Percentiles rank a stretch among this genome's conserved stretches.
These are phyloP conservation scores for Blastobotrys mokoenaii DNA, from an alignment of 805 yeast genomes.

Conservation along the genomic window DNA sequence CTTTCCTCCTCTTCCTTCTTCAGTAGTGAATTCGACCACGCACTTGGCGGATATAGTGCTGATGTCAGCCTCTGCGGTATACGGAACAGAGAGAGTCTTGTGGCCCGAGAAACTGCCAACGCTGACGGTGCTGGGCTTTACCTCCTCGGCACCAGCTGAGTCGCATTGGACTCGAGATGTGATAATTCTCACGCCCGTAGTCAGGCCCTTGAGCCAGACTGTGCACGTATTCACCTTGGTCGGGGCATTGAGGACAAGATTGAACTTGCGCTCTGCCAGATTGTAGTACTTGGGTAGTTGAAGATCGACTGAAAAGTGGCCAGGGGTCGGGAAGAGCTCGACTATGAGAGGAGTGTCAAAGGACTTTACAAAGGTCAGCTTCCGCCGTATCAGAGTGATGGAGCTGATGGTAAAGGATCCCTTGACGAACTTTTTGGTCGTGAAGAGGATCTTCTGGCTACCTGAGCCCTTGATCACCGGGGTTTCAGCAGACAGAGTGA, in stretches of 20 bases:
- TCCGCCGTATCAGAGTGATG: conserved; percentile 23
- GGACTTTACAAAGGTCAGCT: conserved; percentile 22
- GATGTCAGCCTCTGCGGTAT: conserved; percentile 20
- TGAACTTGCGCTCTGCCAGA: conserved; percentile 15
- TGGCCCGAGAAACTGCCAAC: conserved; percentile 8
- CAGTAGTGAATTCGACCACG: conserved; percentile 21
- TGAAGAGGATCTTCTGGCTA: conserved; percentile 19
- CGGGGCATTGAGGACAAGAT: conserved; percentile 8
- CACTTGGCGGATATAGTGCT: conserved; percentile 19
- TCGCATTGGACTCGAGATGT: neutral
- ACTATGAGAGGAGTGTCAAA: conserved; percentile 7
- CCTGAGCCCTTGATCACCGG: conserved; percentile 2
- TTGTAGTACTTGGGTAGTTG: conserved; percentile 10
- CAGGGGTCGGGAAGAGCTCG: conserved; percentile 19
- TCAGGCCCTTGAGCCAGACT: conserved; percentile 4
- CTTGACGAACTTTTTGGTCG: conserved; percentile 25
- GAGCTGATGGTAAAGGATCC: conserved; percentile 30
- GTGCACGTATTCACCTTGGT: conserved; percentile 1
- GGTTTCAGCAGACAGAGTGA: conserved; percentile 11
- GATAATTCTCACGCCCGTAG: conserved; percentile 2
- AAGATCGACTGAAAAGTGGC: conserved; percentile 19
- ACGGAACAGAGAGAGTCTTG: conserved; percentile 23
- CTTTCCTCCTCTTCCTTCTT: conserved; percentile 7
- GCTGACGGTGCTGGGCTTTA: conserved; percentile 2
- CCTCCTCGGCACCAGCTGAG: neutral